Base-by-base conservation (phyloP, 2,329 filamentous ascomycete species). In the Fusarium liriodendri region DNA sequence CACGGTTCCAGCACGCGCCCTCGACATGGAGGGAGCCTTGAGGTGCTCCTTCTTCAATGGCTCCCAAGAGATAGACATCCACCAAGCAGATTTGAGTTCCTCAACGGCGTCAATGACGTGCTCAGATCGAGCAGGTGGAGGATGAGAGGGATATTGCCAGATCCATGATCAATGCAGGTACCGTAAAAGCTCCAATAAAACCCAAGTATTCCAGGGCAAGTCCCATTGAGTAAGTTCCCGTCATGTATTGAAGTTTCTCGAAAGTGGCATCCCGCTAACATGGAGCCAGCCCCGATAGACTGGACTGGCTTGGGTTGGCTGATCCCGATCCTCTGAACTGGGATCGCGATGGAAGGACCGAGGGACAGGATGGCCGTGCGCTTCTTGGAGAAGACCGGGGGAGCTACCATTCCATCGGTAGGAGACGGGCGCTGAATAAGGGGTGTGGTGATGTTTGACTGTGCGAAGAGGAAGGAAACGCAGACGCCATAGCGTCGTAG, bases 401-500 rank as follows among this genome's bases (percentile, higher is more conserved):
- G 40, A 61, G 69, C 62, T 74, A 76, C 73, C 73, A 74, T 72
- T 67, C 60, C 54, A 74, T 67, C 54, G 68, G 67, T 52, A 67
- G 33, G n/a, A 40, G 61, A 58, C 40, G 18, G 52, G 42, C 40
- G 47, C 27, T 45, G 33, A 32, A 37, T 16, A 72, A 74, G 55
- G 59, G 62, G 70, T 47, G 73, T 52, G 40, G 47, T 33, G 52
- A 32, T 25, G 55, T 50, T 27, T 60, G 10, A 47, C 50, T 65
- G 37, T 38, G 37, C 54, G 35, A 64, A 25, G 25, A 52, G 45
- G 55, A 72, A 50, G 40, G 47, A 63, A 74, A 75, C 50, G 65
- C 50, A 64, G 65, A 75, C 72, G 65, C 72, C 72, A 64, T 64
- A 40, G 71, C 54, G 62, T 62, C 20, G 37, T 47, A 25, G 62